Evolutionary conservation across 306 rosid species (phyloP), one percentile per base, ranked within the genome.

Genomic region (Quercus engelmannii): DNA sequence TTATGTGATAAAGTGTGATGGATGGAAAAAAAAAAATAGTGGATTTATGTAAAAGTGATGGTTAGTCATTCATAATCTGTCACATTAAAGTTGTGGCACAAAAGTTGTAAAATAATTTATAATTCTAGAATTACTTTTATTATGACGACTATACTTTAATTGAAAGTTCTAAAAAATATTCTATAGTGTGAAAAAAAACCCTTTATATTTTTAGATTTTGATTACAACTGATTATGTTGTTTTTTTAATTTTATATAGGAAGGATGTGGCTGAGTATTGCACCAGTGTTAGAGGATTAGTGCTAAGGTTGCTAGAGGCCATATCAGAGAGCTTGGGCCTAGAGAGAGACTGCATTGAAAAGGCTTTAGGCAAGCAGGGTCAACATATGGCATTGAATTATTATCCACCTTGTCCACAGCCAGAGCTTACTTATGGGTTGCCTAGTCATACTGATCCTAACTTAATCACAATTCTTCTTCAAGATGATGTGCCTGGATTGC

Each of bases 301-400:
- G 19, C 55, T 85, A 6, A 79, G 69, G 41, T 74, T 88, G 26
- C 58, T 88, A 0, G 91, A 79, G 78, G 88, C 85, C 73, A 79
- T 88, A 74, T 86, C 91, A 1, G 89, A 88, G 79, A 83, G 91
- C 79, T 59, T 88, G 54, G 89, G 87, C 1, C 75, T 88, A 26
- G 72, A 80, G 31, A 73, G 55, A 61, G 81, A 79, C 41, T 1
- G 19, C 55, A 81, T 86, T 14, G 72, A 54, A 10, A 81, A 81
- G 11, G 76, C 87, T n/a, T 41, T 85, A 15, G 89, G 88, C 17
- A 83, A 28, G 49, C 89, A 85, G 23, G 89, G 86, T 0, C 91
- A 88, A 12, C 89, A 88, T 65, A 86, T 88, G 89, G 91, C 91
- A 18, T 12, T 88, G 76, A 88, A 88, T 76, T 88, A 88, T 79